Conservation (phyloP, 2,329 filamentous ascomycete genomes). For the Microsporum canis region DNA sequence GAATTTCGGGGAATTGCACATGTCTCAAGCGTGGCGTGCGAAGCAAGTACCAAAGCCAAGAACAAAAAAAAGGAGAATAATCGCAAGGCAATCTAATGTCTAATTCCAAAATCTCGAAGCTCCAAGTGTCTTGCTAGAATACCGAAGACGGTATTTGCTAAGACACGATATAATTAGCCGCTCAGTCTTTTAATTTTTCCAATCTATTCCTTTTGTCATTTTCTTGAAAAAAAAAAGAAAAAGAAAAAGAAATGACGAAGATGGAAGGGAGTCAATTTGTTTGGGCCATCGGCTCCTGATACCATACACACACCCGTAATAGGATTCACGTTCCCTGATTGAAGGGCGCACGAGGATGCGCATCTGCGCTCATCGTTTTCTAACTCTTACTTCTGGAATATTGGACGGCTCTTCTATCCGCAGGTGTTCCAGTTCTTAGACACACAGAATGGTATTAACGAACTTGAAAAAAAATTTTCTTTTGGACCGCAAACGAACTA, state of each 20-base stretch:
- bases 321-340: neutral
- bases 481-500: neutral
- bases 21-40: neutral
- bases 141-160: neutral
- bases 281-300: neutral
- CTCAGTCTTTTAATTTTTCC: neutral
- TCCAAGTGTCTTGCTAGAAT: neutral
- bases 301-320: neutral
- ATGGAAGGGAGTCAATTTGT: neutral
- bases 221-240: neutral
- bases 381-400: neutral
- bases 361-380: neutral
- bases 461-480: neutral
- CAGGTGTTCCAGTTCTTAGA: neutral
- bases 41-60: neutral
- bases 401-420: neutral
- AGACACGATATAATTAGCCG: neutral
- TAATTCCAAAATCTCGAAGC: neutral
- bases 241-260: neutral
- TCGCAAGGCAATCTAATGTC: neutral
- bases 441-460: neutral
- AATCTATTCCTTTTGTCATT: neutral
- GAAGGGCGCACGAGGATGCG: neutral
- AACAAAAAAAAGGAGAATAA: neutral
- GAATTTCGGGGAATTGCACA: neutral